Percentiles rank a stretch among this genome's conserved stretches.
These are phyloP conservation scores for Fusarium albosuccineum DNA, from an alignment of 2,329 filamentous ascomycete genomes.

Conservation along the genomic window DNA sequence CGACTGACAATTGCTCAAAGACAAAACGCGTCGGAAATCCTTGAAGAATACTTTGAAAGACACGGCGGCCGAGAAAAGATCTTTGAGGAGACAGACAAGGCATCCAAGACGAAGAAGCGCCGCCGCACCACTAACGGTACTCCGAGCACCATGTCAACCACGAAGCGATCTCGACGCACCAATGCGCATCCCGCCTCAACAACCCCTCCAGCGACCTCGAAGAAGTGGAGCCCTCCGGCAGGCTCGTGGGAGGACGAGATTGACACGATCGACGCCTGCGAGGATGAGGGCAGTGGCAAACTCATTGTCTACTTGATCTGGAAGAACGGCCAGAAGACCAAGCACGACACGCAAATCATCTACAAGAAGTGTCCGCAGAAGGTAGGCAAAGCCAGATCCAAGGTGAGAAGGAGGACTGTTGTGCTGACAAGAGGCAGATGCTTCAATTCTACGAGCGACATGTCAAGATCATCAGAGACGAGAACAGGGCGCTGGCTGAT, in stretches of 20 bases:
- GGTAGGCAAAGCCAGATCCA: conserved; percentile 57
- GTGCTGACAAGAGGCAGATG: conserved; percentile 59
- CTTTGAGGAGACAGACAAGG: conserved; percentile 63
- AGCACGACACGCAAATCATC: conserved; percentile 76
- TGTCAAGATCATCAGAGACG: conserved; percentile 64
- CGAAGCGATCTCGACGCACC: conserved; percentile 62
- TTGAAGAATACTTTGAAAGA: conserved; percentile 72
- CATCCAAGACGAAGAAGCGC: conserved; percentile 69
- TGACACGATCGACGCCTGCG: conserved; percentile 76
- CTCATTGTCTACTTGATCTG: conserved; percentile 79
- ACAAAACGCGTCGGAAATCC: conserved; percentile 69
- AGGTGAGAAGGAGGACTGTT: not conserved
- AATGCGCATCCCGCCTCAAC: conserved; percentile 63
- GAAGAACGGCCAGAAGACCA: conserved; percentile 80
- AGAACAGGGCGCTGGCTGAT: conserved; percentile 43
- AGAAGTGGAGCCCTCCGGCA: conserved; percentile 74
- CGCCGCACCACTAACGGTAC: conserved; percentile 60
- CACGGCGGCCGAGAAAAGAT: conserved; percentile 74
- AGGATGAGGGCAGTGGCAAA: conserved; percentile 71
- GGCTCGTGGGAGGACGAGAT: conserved; percentile 85
- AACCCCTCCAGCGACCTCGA: conserved; percentile 61
- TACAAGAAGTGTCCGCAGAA: conserved; percentile 85
- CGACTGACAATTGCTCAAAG: conserved; percentile 50
- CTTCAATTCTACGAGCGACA: conserved; percentile 71
- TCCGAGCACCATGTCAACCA: conserved; percentile 48